Base-by-base conservation (phyloP, 2,329 filamentous ascomycete genomes). In the Pseudocercospora cruenta region DNA sequence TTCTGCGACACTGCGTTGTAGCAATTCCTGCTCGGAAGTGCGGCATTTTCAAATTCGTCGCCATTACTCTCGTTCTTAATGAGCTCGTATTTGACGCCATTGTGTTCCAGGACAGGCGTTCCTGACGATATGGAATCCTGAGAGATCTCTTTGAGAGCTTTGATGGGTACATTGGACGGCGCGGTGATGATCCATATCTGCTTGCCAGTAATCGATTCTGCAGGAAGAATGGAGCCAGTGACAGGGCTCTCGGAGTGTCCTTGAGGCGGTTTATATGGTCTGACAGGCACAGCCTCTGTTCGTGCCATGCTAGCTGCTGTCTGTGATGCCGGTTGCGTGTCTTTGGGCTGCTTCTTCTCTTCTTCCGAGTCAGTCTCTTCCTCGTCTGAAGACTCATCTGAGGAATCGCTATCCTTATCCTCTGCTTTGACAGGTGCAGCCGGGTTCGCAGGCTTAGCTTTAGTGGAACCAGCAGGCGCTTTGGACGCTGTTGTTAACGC, bases 121-220 rank as follows among this genome's bases (percentile, higher is more conserved):
- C 83, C 84, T 1, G 82, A 79, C 66, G 84, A 80, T 1, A 85
- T 83, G 60, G 85, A 82, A 64, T 87, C 85, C 72, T 92, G 84
- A 43, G 88, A 84, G 67, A 92, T 81, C 69, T 89, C 84, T 74
- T 88, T 86, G 55, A 93, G 80, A 1, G 90, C 83, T 10, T 86
- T 87, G 64, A 93, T 84, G n/a, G 90, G 87, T 2, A 93, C 80
- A 10, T 87, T 87, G 5, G 88, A 85, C 1, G 91, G 91, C 3
- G 90, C 88, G 9, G 89, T 91, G 72, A 94, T 92, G 76, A 93
- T 91, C 91, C 91, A 94, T 66, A 93, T 82, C 76, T 93, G 88
- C 81, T 92, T 93, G 68, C 89, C 89, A 63, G 87, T 81, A 7
- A 90, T 76, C 71, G 87, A 62, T 84, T 83, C 64, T 10, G 62